Percentiles rank a stretch among this genome's conserved stretches.
These are phyloP conservation scores for Aspergillus taichungensis DNA, from an alignment of 495 filamentous ascomycete species.

Conservation along the genomic window DNA sequence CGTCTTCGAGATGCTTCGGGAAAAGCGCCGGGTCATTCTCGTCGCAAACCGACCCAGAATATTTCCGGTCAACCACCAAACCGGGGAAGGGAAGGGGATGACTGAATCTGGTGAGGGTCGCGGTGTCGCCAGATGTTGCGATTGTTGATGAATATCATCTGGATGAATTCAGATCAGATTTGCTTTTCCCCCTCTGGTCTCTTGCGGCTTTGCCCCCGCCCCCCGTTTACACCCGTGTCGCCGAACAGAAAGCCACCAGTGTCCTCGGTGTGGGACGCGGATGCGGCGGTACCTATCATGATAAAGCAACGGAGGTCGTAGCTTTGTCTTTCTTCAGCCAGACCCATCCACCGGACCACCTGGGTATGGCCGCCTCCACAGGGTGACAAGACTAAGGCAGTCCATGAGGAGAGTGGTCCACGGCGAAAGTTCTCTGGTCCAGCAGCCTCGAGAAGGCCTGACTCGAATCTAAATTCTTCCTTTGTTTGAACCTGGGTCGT, in stretches of 20 bases:
- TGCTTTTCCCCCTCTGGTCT: not conserved
- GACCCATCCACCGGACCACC: not conserved
- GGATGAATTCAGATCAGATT: not conserved
- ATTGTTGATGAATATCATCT: not conserved
- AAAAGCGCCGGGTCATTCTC: too few relatives aligned
- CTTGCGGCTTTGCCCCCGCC: slow-evolving; percentile 2
- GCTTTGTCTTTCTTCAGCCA: slow-evolving; percentile 14
- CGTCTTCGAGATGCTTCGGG: too few relatives aligned
- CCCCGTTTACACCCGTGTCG: slow-evolving; percentile 19
- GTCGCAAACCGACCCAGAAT: not conserved
- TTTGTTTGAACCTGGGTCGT: not conserved
- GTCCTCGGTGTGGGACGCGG: slow-evolving; percentile 21
- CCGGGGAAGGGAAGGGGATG: too few relatives aligned
- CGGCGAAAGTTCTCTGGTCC: too few relatives aligned
- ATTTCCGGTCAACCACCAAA: too few relatives aligned
- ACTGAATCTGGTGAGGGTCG: too few relatives aligned
- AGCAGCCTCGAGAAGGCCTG: too few relatives aligned
- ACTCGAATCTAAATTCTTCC: not conserved
- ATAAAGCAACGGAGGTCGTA: slow-evolving; percentile 13
- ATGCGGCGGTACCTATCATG: slow-evolving; percentile 25
- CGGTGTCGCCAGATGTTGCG: not conserved
- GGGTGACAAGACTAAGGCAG: too few relatives aligned
- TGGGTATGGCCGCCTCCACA: not conserved
- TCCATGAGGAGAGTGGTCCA: too few relatives aligned
- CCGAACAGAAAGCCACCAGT: slow-evolving; percentile 15